These are phyloP conservation scores for Rhynchospora pubera DNA, from an alignment of 176 grass and related monocot genomes.

Conservation along the genomic window DNA sequence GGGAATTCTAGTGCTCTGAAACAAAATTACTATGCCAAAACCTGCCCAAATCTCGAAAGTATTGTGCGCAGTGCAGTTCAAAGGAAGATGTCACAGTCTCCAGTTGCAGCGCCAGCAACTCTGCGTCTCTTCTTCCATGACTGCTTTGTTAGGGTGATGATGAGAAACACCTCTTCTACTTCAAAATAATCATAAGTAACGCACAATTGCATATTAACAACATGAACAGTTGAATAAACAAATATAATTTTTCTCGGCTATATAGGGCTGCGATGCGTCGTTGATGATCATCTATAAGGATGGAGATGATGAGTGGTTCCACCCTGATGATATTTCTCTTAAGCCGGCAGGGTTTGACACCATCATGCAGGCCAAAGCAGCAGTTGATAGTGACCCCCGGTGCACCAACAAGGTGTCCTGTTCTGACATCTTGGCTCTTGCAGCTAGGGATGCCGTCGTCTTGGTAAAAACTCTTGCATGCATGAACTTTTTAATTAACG, in stretches of 20 bases:
- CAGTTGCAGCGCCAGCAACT: conserved; percentile 43
- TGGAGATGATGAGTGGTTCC: conserved; percentile 42
- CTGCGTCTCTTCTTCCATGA: conserved; percentile 90
- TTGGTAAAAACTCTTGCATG: conserved; percentile 27
- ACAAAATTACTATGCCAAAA: conserved; percentile 13
- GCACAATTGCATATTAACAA: background rate
- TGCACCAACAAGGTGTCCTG: conserved; percentile 72
- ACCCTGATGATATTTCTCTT: conserved; percentile 52
- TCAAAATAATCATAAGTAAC: background rate
- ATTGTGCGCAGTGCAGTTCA: background rate
- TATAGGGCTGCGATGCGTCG: conserved; percentile 66
- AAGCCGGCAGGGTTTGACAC: conserved; percentile 51
- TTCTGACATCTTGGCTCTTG: conserved; percentile 65
- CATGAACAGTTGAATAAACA: background rate
- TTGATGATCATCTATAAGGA: conserved; percentile 36
- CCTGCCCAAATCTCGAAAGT: conserved; percentile 7
- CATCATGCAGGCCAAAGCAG: conserved; percentile 53
- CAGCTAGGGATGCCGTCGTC: conserved; percentile 56
- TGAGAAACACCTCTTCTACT: background rate
- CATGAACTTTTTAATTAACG: background rate
- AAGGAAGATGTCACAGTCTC: background rate
- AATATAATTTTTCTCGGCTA: background rate
- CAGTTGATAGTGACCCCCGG: conserved; percentile 44
- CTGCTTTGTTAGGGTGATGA: conserved; percentile 65
- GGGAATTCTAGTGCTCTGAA: background rate